Base-by-base conservation (phyloP, 495 filamentous ascomycete genomes). In the Aspergillus carlsbadensis region DNA sequence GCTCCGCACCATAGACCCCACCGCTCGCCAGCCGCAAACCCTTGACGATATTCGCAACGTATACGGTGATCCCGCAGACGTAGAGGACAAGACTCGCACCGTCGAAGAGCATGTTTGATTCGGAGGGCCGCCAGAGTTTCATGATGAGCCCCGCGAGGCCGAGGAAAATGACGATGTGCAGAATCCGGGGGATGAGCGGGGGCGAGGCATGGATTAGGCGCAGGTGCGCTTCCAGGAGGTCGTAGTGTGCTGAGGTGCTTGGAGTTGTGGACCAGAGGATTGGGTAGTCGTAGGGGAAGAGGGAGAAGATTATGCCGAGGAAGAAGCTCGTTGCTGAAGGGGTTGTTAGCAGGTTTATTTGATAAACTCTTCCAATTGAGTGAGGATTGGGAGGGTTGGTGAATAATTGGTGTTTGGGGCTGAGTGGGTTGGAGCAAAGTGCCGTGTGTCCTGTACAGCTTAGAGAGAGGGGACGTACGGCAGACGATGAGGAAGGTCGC, bases 261-360 rank as follows among this genome's bases (percentile, higher is more conserved):
- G 81, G 78, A 43, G 78, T 76, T 6, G 84, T 81, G 31, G 89
- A 87, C 94, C 94, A 98, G 34, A 98, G 90, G 56, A 97, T 87
- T 46, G 92, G 90, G 79, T 92, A 96, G 83, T 98, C 94, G 81
- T 97, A 98, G 56, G 95, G 91, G 76, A 97, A 95, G 62, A 86
- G 83, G 69, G 91, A 90, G 87, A 98, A 98, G 74, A 98, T 87
- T 68, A 98, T 94, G 63, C 94, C 94, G 54, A 98, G 87, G 84
- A 96, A 94, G 84, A 98, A 98, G 68, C 87, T 92, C 29, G 87
- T 90, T 57, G 92, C 90, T 94, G 69, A 46, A 29, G 26, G 26
- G 44, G 31, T 29, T 50, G 18, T 50, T 35, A 44, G 52, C 40
- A 49, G 45, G 78, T 39, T 20, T 40, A 13, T 24, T 52, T 39